Base-by-base conservation (phyloP, 257 asterid species). In the Petunia secreta region DNA sequence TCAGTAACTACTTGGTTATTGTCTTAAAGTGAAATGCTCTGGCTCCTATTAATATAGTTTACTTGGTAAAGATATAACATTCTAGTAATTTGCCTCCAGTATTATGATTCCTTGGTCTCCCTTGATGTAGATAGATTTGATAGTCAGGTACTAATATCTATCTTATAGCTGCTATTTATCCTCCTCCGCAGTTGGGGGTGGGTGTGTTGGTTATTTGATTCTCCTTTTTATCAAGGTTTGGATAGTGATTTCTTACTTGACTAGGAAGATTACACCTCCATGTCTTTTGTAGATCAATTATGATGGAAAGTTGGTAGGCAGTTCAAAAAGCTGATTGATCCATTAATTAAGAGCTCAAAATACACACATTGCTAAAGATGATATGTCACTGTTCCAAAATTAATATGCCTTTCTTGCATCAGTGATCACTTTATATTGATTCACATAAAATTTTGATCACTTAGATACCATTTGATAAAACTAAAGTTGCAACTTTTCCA, bases 341-440 rank as follows among this genome's bases (percentile, higher is more conserved):
- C 3, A 1, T 57, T 25, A 46, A 46, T 46, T 44, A 46, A 69
- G 59, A 69, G 77, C 40, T 46, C 4, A 1, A 44, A 69, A 41
- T 46, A 69, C 2, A 46, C 46, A 16, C 77, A 41, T 46, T 71
- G 77, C 62, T 48, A 34, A 71, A 48, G 60, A 71, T 71, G 58
- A 8, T 48, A 44, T 16, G n/a, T 44, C 58, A 44, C 16, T 43
- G 58, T 48, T 48, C 60, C 9, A 8, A 48, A 48, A 46, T 48
- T 46, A 41, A 46, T 5, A 5, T 36, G 43, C 43, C 25, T 71
- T 48, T 11, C 11, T 0, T 44, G 11, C 34, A 34, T 50, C 44
- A 6, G 50, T 25, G 62, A 50, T 50, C 44, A 36, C 4, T 73
- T 50, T 50, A 3, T 52, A 34, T 73, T 34, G 6, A 73, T 34